These are phyloP conservation scores for Blastocystis sp. DNA, from an alignment of 352 stramenopile species.

Conservation along the genomic window DNA sequence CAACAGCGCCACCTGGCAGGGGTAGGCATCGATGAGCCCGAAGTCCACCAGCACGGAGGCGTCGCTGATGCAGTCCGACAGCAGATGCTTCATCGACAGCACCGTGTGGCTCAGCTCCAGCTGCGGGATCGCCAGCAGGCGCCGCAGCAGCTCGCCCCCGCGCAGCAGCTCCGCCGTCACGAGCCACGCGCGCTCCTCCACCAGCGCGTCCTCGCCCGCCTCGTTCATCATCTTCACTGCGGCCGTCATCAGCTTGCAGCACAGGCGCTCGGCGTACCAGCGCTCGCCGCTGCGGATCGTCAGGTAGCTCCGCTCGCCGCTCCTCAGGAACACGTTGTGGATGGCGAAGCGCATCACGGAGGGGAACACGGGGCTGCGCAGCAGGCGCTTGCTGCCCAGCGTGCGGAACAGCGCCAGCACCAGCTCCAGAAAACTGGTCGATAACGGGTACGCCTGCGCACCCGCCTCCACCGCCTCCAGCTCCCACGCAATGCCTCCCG, in stretches of 20 bases:
- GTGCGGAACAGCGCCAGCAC: background rate
- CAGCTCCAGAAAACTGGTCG: constrained; percentile 12
- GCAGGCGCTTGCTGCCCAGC: background rate
- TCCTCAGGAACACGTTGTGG: constrained; percentile 4
- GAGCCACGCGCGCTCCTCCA: background rate
- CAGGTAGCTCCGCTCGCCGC: background rate
- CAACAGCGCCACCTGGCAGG: constrained; percentile 2
- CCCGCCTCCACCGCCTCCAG: constrained; percentile 16
- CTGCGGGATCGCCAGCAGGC: constrained; percentile 1
- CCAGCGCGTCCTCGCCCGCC: background rate
- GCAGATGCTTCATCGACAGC: background rate
- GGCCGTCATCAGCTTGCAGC: background rate
- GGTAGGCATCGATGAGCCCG: constrained; percentile 4
- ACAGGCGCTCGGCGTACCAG: background rate
- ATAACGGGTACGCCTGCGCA: constrained; percentile 42
- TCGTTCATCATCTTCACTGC: background rate
- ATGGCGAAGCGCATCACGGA: background rate
- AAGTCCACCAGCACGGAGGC: constrained; percentile 22
- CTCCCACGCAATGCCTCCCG: constrained; percentile 21
- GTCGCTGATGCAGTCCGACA: constrained; percentile 36
- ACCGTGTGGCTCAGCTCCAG: constrained; percentile 24
- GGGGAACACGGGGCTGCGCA: constrained; percentile 19
- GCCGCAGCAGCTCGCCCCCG: background rate
- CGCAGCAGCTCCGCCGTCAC: background rate
- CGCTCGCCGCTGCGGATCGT: constrained; percentile 21